Conservation (phyloP, 257 asterid genomes). For the Jaltomata sinuosa region DNA sequence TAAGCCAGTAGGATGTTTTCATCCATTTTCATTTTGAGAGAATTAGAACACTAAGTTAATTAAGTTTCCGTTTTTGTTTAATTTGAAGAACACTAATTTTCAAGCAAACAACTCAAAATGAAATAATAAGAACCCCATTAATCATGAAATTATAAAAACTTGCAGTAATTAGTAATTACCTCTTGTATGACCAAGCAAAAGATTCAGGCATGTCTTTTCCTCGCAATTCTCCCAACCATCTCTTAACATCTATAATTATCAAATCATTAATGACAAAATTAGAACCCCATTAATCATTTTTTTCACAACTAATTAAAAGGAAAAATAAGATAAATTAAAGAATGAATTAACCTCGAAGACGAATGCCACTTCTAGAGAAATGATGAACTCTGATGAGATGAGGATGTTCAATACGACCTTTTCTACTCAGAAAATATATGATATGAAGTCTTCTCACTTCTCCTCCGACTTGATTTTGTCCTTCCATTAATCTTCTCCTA, state of each 20-base stretch:
- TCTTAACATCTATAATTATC: slow-evolving; percentile 52
- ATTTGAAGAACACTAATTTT: background rate
- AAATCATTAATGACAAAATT: background rate
- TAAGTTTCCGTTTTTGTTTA: background rate
- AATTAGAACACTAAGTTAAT: background rate
- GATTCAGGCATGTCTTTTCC: slow-evolving; percentile 80
- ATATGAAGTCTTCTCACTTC: slow-evolving; percentile 75
- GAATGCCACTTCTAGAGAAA: slow-evolving; percentile 63
- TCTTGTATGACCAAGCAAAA: slow-evolving; percentile 89
- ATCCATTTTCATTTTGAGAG: background rate
- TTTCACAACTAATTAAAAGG: background rate
- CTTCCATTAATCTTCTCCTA: slow-evolving; percentile 58
- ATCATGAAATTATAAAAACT: background rate
- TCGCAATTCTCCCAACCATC: slow-evolving; percentile 81
- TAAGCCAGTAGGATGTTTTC: too few relatives aligned
- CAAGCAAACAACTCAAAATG: background rate
- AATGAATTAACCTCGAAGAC: slow-evolving; percentile 46
- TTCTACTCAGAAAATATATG: slow-evolving; percentile 73
- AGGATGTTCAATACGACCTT: slow-evolving; percentile 71
- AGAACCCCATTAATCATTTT: too few relatives aligned
- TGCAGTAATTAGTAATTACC: slow-evolving; percentile 51
- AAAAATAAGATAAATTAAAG: background rate
- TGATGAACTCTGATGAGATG: slow-evolving; percentile 84
- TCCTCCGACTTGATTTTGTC: slow-evolving; percentile 30
- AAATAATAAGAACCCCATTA: too few relatives aligned